These are phyloP conservation scores for Stipa capillata DNA, from an alignment of 176 grass and related monocot species.

Conservation along the genomic window DNA sequence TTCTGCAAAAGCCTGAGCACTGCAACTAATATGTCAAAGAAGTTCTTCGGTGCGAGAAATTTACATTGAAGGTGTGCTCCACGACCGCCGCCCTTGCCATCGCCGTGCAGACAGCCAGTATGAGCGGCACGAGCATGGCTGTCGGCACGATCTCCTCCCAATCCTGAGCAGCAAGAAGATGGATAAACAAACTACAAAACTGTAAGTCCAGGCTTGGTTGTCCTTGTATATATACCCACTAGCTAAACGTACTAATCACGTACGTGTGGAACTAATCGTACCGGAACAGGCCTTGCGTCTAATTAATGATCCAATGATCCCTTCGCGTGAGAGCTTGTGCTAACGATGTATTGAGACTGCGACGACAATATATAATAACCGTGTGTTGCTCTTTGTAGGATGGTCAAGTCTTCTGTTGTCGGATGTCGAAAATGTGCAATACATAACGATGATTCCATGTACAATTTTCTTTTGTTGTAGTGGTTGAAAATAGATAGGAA, in stretches of 20 bases:
- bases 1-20: too few relatives aligned
- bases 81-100: conserved; percentile 11
- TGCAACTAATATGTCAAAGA: background rate
- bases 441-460: too few relatives aligned
- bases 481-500: background rate
- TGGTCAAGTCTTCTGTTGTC: too few relatives aligned
- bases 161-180: background rate
- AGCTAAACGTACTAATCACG: background rate
- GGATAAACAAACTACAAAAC: background rate
- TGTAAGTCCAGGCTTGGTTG: background rate
- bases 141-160: background rate
- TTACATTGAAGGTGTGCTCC: conserved; percentile 34
- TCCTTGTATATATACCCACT: background rate
- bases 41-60: background rate
- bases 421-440: too few relatives aligned
- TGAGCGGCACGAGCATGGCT: background rate
- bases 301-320: background rate
- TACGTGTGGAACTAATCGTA: background rate
- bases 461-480: background rate
- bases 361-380: background rate
- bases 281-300: background rate
- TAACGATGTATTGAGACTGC: conserved; percentile 2
- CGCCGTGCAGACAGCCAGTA: background rate
- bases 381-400: background rate
- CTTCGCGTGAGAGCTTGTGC: background rate